Conservation (phyloP, 1,284 basidiomycete genomes). For the Moesziomyces parantarcticus region DNA sequence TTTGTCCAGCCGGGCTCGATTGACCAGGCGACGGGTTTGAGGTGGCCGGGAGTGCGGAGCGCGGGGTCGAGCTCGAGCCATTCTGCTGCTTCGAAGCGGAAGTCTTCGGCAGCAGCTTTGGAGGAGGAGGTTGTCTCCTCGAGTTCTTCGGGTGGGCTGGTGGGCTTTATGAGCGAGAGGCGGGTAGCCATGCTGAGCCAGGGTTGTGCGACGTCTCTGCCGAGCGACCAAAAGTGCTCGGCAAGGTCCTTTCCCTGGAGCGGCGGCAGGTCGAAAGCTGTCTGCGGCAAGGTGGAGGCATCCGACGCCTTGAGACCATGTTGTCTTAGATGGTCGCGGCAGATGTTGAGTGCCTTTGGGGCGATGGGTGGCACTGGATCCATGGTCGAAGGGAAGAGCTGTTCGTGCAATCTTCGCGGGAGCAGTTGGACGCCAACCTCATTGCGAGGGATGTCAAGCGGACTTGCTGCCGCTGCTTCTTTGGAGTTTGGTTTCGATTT, state of each 20-base stretch:
- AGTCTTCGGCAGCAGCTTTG: conserved; percentile 20
- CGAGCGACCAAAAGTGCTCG: conserved; percentile 89
- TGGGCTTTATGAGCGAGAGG: conserved; percentile 74
- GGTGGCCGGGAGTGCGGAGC: conserved; percentile 40
- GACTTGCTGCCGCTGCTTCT: neutral
- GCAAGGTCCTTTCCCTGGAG: conserved; percentile 84
- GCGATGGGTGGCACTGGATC: conserved; percentile 76
- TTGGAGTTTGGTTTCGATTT: neutral
- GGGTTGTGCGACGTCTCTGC: conserved; percentile 78
- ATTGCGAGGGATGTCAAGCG: conserved; percentile 72
- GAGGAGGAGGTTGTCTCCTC: conserved; percentile 1
- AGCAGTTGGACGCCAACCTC: conserved; percentile 92
- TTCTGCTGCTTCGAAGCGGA: conserved; percentile 41
- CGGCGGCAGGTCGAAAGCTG: conserved; percentile 82
- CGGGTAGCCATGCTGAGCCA: conserved; percentile 81
- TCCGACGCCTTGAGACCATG: conserved; percentile 84
- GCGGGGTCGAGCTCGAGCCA: conserved; percentile 59
- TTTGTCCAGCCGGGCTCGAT: conserved; percentile 88
- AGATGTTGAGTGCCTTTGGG: conserved; percentile 77
- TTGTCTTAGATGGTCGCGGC: conserved; percentile 79
- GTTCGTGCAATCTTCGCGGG: conserved; percentile 80
- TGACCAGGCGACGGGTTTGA: conserved; percentile 77
- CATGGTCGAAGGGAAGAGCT: conserved; percentile 79
- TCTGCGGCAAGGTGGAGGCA: conserved; percentile 82
- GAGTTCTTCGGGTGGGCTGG: conserved; percentile 72